Evolutionary conservation across 139 green algal species (phyloP).

Genomic region (Chlamydomonas sp.): DNA sequence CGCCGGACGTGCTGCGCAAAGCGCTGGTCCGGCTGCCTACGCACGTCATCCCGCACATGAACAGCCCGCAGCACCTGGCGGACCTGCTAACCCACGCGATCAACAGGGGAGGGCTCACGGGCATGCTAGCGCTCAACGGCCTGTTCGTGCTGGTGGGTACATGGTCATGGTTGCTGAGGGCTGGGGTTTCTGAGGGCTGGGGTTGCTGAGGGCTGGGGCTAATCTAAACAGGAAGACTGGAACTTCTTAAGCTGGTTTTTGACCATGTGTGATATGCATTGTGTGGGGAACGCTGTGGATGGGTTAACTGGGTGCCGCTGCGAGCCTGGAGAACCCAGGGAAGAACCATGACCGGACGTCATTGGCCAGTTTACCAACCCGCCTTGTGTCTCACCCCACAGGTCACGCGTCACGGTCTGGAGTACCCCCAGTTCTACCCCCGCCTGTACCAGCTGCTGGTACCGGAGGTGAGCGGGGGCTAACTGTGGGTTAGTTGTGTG

Average conservation of each 20-base stretch:
- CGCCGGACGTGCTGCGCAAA: slow-evolving; percentile 75
- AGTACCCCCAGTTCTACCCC: slow-evolving; percentile 91
- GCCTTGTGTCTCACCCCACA: not conserved
- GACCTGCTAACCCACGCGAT: slow-evolving; percentile 91
- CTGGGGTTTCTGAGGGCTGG: not conserved
- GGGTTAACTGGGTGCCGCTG: no score
- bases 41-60: slow-evolving; percentile 82
- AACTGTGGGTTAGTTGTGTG: no score
- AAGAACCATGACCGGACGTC: no score
- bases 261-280: no score
- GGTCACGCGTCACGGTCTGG: slow-evolving; percentile 86
- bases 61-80: slow-evolving; percentile 79
- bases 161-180: not conserved
- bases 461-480: slow-evolving; percentile 33
- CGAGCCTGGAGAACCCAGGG: no score
- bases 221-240: no score
- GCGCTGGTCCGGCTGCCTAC: slow-evolving; percentile 76
- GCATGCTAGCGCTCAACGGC: slow-evolving; percentile 93
- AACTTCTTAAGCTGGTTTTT: no score
- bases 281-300: no score
- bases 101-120: slow-evolving; percentile 77
- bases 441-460: slow-evolving; percentile 85
- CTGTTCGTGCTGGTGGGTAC: slow-evolving; percentile 89
- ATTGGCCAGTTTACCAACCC: no score
- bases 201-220: not conserved